Evolutionary conservation across 139 green algal genomes (phyloP).

Genomic region (Eudorina sp.): DNA sequence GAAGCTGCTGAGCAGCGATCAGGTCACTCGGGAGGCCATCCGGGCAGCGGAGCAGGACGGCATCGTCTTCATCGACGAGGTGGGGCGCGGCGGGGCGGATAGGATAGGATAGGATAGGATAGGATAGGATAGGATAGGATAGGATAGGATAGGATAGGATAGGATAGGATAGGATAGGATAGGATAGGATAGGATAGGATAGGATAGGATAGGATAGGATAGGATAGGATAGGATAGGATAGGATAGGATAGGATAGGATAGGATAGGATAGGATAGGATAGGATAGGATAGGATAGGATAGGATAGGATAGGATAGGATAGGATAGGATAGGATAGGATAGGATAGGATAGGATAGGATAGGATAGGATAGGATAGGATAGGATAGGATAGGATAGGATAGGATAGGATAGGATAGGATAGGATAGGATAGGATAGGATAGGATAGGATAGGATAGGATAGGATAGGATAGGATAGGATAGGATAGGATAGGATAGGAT

Average conservation of each 20-base stretch:
- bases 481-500: no score
- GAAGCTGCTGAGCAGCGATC: constrained; percentile 74
- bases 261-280: background rate
- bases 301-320: no score
- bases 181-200: background rate
- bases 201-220: background rate
- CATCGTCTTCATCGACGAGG: constrained; percentile 98
- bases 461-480: no score
- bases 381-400: no score
- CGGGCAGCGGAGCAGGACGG: constrained; percentile 77
- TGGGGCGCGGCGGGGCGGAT: background rate
- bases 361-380: no score
- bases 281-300: no score
- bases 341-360: no score
- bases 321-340: no score
- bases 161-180: background rate
- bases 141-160: background rate
- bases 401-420: no score
- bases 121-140: background rate
- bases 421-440: no score
- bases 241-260: background rate
- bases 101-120: background rate
- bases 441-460: no score
- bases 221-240: background rate
- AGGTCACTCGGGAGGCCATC: constrained; percentile 86